phyloP scores from a whole-genome alignment of 345 rosid genomes.

The Moringa oleifera region DNA sequence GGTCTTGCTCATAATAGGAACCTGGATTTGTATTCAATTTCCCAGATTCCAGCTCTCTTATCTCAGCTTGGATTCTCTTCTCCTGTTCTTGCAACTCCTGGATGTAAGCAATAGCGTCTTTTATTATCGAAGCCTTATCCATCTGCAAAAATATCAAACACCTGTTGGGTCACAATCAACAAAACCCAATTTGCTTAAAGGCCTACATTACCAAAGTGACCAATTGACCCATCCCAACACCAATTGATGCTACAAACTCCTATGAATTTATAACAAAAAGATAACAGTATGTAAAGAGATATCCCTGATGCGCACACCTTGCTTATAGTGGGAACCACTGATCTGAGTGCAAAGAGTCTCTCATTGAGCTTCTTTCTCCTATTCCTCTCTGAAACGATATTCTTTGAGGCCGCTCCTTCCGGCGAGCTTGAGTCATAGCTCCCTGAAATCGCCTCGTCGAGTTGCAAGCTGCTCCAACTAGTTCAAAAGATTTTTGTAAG shows the following conservation, averaged over 20 bases:
- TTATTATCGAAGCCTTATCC: constrained; percentile 99
- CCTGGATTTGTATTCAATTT: constrained; percentile 29
- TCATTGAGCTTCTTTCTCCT: constrained; percentile 89
- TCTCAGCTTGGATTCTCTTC: constrained; percentile 59
- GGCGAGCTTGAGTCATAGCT: constrained; percentile 95
- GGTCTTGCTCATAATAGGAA: constrained; percentile 51
- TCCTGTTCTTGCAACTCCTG: constrained; percentile 81
- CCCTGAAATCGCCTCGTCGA: constrained; percentile 51
- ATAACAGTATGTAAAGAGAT: too few species aligned
- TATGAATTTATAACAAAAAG: too few species aligned
- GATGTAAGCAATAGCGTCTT: constrained; percentile 88
- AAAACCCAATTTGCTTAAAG: not conserved
- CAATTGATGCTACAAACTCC: too few species aligned
- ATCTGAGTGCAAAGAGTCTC: constrained; percentile 76
- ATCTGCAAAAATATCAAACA: constrained; percentile 38
- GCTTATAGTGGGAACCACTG: constrained; percentile 93
- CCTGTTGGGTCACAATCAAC: not conserved
- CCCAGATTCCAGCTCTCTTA: constrained; percentile 67
- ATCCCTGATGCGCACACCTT: constrained; percentile 54
- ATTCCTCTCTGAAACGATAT: constrained; percentile 85
- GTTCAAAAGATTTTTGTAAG: constrained; percentile 2
- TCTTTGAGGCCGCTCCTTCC: constrained; percentile 85
- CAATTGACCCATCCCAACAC: too few species aligned
- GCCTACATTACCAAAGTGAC: too few species aligned
- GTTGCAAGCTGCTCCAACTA: constrained; percentile 37